Conservation (phyloP, 1,284 basidiomycete species). For the Ustilago tritici region DNA sequence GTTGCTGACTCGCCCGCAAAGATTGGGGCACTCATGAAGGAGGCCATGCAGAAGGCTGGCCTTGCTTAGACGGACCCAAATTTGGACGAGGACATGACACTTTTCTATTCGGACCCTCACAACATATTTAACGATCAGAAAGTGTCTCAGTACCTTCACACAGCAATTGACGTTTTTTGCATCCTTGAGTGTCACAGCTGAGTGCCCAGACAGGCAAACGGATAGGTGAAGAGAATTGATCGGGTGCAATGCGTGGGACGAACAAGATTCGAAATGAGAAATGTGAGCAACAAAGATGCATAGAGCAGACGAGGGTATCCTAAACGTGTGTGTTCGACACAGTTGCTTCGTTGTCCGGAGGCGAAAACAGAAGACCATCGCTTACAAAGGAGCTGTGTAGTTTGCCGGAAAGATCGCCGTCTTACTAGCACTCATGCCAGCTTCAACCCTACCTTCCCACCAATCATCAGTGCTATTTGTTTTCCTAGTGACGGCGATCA, state of each 20-base stretch:
- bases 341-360: neutral
- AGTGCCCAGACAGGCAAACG: too few species aligned
- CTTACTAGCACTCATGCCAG: slow-evolving; percentile 32
- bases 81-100: neutral
- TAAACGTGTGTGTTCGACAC: too few species aligned
- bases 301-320: too few species aligned
- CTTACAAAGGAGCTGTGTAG: slow-evolving; percentile 14
- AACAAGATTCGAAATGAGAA: neutral
- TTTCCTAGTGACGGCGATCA: slow-evolving; percentile 62
- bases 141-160: neutral
- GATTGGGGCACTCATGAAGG: slow-evolving; percentile 68
- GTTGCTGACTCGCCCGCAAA: slow-evolving; percentile 90
- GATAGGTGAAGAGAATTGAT: too few species aligned
- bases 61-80: neutral
- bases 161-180: neutral
- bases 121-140: neutral
- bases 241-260: neutral
- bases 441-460: slow-evolving; percentile 63
- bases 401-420: slow-evolving; percentile 49
- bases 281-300: neutral
- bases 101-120: neutral
- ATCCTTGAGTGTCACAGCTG: neutral
- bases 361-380: neutral
- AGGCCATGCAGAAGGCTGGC: slow-evolving; percentile 63
- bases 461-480: slow-evolving; percentile 62